Percentiles rank a stretch among this genome's conserved stretches.
Evolutionary conservation across 164 flowering plant genomes (phyloP).

Genomic region (Malania oleifera): DNA sequence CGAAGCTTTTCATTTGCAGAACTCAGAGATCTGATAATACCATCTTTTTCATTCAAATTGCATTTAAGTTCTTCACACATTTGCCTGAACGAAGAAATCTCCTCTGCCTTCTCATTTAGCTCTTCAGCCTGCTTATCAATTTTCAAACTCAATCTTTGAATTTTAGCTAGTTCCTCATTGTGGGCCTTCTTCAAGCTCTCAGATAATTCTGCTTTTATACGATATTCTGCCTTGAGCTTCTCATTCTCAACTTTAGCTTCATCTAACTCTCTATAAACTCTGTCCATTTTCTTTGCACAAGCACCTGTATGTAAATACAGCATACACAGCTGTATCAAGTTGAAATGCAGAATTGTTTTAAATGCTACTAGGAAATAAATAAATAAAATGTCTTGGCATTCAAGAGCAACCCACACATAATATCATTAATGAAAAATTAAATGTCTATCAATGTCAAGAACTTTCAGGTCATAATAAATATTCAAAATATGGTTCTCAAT

Average conservation of each 20-base stretch:
- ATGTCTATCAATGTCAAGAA: background rate
- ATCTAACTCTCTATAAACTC: conserved; percentile 1
- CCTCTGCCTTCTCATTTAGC: conserved; percentile 18
- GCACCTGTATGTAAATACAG: background rate
- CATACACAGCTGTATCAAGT: background rate
- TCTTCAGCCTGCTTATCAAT: conserved; percentile 17
- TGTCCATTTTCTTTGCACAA: background rate
- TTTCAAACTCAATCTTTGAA: background rate
- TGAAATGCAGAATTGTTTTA: background rate
- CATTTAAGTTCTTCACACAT: conserved; percentile 20
- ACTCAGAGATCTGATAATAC: conserved; percentile 14
- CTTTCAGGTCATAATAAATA: no score
- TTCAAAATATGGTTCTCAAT: background rate
- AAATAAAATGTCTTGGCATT: no score
- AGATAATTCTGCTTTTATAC: background rate
- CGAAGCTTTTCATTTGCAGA: conserved; percentile 33
- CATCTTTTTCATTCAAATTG: conserved; percentile 26
- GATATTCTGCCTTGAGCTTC: background rate
- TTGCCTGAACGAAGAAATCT: conserved; percentile 13
- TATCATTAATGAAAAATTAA: background rate
- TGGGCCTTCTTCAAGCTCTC: conserved; percentile 4
- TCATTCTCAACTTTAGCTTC: conserved; percentile 1
- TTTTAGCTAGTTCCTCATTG: background rate
- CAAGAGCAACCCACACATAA: no score
- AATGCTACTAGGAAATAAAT: background rate